Conservation (phyloP, 108 stramenopile species). For the Thalassiosira profunda region DNA sequence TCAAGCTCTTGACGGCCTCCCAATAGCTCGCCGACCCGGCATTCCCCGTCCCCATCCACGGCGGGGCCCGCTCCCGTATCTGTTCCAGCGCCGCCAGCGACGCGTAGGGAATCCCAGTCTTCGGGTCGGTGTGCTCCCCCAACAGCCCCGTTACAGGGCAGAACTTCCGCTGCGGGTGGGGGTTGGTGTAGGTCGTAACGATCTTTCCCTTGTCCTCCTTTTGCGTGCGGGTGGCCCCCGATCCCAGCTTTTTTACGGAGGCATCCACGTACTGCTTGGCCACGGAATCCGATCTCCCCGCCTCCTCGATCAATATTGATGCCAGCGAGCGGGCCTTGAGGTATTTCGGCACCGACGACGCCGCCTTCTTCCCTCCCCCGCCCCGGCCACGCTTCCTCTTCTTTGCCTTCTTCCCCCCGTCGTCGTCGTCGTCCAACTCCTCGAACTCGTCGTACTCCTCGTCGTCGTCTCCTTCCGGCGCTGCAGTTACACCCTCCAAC, state of each 20-base stretch:
- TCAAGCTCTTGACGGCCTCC: constrained; percentile 42
- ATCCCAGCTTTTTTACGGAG: constrained; percentile 38
- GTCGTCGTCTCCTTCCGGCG: constrained; percentile 60
- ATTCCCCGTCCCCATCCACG: constrained; percentile 67
- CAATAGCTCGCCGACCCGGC: constrained; percentile 44
- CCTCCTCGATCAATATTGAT: constrained; percentile 80
- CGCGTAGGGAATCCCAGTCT: constrained; percentile 81
- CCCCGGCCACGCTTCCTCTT: constrained; percentile 25
- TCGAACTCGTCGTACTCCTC: constrained; percentile 86
- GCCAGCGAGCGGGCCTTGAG: constrained; percentile 82
- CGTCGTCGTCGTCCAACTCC: constrained; percentile 57
- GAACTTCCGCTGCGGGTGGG: constrained; percentile 68
- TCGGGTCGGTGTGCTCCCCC: constrained; percentile 81
- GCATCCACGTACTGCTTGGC: constrained; percentile 71
- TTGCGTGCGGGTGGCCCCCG: not conserved
- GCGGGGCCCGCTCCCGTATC: constrained; percentile 81
- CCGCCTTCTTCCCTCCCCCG: constrained; percentile 7
- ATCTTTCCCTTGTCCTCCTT: not conserved
- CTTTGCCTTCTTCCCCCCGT: constrained; percentile 11
- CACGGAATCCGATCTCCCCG: constrained; percentile 65
- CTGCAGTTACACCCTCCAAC: constrained; percentile 66
- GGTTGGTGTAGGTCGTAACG: constrained; percentile 9
- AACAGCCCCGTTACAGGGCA: constrained; percentile 85
- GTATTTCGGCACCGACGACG: constrained; percentile 63
- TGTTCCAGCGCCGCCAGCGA: constrained; percentile 83